These are phyloP conservation scores for Penicillium sp. DNA, from an alignment of 2,329 filamentous ascomycete genomes.

Conservation along the genomic window DNA sequence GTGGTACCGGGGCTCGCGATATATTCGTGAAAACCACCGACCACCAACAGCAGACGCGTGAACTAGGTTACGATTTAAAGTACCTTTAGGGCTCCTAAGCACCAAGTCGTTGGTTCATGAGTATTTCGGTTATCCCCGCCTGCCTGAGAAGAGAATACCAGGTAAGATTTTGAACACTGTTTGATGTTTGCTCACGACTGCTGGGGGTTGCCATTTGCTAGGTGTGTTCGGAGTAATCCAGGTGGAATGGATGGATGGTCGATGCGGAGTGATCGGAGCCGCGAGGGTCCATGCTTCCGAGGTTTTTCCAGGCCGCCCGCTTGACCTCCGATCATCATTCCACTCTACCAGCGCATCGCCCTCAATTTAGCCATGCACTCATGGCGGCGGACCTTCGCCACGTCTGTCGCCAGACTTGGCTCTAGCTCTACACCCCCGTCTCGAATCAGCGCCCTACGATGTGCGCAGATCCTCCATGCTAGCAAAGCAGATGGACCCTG, in stretches of 20 bases:
- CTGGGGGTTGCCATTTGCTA: too few species aligned
- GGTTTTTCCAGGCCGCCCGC: slow-evolving; percentile 16
- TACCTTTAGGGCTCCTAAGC: too few species aligned
- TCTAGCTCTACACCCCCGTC: slow-evolving; percentile 20
- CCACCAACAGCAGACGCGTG: too few species aligned
- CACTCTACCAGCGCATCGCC: slow-evolving; percentile 13
- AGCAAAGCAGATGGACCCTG: slow-evolving; percentile 29
- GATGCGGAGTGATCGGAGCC: not conserved
- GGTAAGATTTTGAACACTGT: too few species aligned
- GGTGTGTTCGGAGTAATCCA: too few species aligned
- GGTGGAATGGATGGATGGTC: too few species aligned
- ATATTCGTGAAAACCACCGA: too few species aligned
- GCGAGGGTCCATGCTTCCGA: slow-evolving; percentile 6
- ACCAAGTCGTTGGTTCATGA: too few species aligned
- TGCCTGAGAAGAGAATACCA: too few species aligned
- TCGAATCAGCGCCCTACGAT: slow-evolving; percentile 34
- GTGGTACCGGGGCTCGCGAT: not conserved
- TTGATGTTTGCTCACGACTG: too few species aligned
- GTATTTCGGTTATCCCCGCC: too few species aligned
- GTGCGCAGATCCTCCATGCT: slow-evolving; percentile 41
- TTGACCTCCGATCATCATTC: slow-evolving; percentile 18
- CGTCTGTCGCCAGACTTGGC: slow-evolving; percentile 38
- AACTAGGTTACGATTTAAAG: too few species aligned
- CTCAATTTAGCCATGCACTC: slow-evolving; percentile 36
- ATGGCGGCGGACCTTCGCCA: slow-evolving; percentile 45